Conservation (phyloP, 768 basidiomycete species). For the Suillus ampliporus region DNA sequence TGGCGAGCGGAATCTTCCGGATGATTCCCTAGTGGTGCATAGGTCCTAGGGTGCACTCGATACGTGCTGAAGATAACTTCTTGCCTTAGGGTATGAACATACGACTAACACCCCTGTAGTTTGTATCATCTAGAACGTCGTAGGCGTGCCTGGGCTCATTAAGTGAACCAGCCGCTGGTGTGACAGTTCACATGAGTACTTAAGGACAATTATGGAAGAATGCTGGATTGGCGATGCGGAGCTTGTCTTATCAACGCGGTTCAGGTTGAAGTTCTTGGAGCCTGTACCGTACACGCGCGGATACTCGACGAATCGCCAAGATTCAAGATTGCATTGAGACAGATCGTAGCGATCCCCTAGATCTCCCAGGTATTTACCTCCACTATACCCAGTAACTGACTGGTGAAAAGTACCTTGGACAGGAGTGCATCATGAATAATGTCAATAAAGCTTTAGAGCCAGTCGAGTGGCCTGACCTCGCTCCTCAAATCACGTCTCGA, state of each 20-base stretch:
- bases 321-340: background rate
- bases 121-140: background rate
- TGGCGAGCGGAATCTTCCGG: background rate
- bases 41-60: background rate
- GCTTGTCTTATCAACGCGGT: background rate
- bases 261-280: background rate
- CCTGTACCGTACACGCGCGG: background rate
- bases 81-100: background rate
- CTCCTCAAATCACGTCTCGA: constrained; percentile 45
- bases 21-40: background rate
- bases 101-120: background rate
- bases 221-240: background rate
- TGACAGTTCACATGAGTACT: background rate
- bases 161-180: background rate
- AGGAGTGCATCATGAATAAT: background rate
- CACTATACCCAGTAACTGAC: background rate
- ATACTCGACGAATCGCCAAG: background rate
- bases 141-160: background rate
- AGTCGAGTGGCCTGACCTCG: constrained; percentile 21
- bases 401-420: background rate
- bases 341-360: background rate
- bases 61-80: background rate
- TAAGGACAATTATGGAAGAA: background rate
- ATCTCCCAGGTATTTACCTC: background rate
- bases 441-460: background rate